Evolutionary conservation across 2,329 filamentous ascomycete genomes (phyloP), one percentile per base, ranked within the genome.

Genomic region (Arthrinium puccinioides): DNA sequence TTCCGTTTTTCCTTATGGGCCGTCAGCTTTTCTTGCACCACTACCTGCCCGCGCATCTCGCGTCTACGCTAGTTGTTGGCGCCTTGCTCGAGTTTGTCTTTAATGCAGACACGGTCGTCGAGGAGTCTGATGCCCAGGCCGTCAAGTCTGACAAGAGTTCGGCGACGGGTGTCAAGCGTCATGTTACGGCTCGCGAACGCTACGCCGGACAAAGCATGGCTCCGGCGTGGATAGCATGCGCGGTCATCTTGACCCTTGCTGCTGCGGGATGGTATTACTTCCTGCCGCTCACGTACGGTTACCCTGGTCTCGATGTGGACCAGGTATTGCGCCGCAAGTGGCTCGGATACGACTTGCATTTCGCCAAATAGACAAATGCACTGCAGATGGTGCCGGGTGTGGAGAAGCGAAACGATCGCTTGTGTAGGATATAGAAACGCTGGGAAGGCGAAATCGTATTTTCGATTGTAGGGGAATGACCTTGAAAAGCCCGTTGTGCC

Each of bases 1-100:
- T 95, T 62, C 90, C 90, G 36, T 98, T 98, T 72, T 98, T 81
- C 68, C 79, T 96, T 46, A 98, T 98, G 90, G 90, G 90, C 40
- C 88, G 90, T 52, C 90, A 98, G 62, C 81, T 96, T 47, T 98
- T 98, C 79, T 65, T 98, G 50, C 92, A 98, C 62, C 92, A 98
- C 64, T 98, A 98, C 58, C 77, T 98, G 4, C 92, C 92, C 1
- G 87, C 92, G 1, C 92, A 98, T 57, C 73, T 98, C 9, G 90
- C 92, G 1, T 95, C 88, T 6, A 80, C 80, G 20, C 75, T 98
- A 25, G 89, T 98, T 16, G 85, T 92, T 0, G 92, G 92, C 33
- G 87, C 89, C 16, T 72, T 98, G 15, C 68, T 98, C 15, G 92
- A 98, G 60, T 98, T 98, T 60, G 80, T 98, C 57, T 97, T 97